Conservation (phyloP, 257 asterid species). For the Solanum chmielewskii region DNA sequence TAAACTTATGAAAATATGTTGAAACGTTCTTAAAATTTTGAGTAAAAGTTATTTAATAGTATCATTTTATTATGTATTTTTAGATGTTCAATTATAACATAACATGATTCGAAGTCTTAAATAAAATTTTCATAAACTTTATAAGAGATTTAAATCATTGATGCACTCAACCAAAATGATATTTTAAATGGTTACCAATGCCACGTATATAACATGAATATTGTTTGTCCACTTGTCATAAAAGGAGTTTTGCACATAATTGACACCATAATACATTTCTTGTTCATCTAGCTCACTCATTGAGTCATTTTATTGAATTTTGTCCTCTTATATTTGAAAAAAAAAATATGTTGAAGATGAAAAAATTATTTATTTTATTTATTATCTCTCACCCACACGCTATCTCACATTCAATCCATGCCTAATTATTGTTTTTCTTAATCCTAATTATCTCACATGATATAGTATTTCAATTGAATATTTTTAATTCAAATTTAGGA, state of each 20-base stretch:
- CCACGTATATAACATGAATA: neutral
- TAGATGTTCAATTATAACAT: neutral
- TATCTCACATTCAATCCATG: neutral
- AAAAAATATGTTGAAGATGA: neutral
- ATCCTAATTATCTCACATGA: neutral
- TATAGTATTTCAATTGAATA: neutral
- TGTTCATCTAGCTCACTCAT: neutral
- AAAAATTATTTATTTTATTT: neutral
- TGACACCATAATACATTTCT: neutral
- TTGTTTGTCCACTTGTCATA: neutral
- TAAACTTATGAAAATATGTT: neutral
- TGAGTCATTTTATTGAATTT: neutral
- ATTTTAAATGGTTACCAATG: neutral
- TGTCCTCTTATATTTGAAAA: neutral
- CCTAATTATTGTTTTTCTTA: neutral
- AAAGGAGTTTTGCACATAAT: neutral
- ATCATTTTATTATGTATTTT: neutral
- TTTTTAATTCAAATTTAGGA: neutral
- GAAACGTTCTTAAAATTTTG: neutral
- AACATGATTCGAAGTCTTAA: neutral
- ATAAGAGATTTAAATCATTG: neutral
- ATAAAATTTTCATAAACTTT: neutral
- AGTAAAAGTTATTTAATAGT: rapidly evolving
- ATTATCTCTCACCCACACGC: neutral
- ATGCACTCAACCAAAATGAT: neutral